Conservation (phyloP, 495 filamentous ascomycete genomes). For the Talaromyces stipitatus region DNA sequence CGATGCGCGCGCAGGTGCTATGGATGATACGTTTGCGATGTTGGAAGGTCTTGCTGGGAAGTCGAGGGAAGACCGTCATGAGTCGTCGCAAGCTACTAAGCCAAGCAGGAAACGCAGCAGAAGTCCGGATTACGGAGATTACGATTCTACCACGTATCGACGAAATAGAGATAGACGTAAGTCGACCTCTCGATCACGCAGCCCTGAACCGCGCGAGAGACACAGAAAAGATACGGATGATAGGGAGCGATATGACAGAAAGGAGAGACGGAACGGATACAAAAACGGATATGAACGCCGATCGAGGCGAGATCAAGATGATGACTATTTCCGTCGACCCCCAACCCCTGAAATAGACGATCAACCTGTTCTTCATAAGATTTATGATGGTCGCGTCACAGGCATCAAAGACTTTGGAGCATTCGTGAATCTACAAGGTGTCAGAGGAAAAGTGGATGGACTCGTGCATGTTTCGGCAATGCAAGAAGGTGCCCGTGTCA, state of each 20-base stretch:
- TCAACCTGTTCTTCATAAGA: constrained; percentile 71
- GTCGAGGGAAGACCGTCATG: constrained; percentile 35
- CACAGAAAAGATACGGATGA: constrained; percentile 57
- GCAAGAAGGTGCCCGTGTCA: constrained; percentile 77
- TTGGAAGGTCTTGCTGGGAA: constrained; percentile 81
- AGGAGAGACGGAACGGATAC: constrained; percentile 32
- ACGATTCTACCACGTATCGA: constrained; percentile 39
- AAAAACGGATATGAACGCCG: constrained; percentile 34
- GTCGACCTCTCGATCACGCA: constrained; percentile 50
- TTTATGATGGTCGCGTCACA: constrained; percentile 84
- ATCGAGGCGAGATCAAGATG: constrained; percentile 33
- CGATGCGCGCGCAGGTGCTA: constrained; percentile 46
- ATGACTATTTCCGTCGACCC: constrained; percentile 60
- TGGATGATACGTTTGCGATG: constrained; percentile 91
- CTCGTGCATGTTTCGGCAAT: constrained; percentile 96
- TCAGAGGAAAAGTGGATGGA: constrained; percentile 84
- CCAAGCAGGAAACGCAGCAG: constrained; percentile 57
- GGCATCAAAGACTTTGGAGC: constrained; percentile 92
- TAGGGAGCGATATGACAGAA: constrained; percentile 38
- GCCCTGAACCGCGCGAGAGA: constrained; percentile 33
- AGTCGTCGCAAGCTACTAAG: constrained; percentile 17
- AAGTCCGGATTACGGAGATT: constrained; percentile 60
- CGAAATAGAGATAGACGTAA: constrained; percentile 45
- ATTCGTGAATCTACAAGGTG: constrained; percentile 86
- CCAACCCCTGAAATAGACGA: constrained; percentile 77